Evolutionary conservation across 129 eudicot species (phyloP).

Genomic region (Helianthus tuberosus): DNA sequence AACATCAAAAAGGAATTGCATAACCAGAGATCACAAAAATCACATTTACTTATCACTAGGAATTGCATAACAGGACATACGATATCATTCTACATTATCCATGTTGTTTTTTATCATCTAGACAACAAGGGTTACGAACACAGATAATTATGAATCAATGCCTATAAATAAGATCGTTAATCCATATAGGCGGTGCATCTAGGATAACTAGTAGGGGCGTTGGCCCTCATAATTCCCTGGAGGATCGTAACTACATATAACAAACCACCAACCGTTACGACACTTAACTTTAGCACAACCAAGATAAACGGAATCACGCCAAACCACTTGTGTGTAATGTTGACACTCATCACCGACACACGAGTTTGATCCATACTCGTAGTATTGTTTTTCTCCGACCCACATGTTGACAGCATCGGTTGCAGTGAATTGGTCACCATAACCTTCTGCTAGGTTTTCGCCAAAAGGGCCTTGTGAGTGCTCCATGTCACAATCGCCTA

Average conservation of each 20-base stretch:
- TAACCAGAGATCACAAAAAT: too few relatives aligned
- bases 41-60: too few relatives aligned
- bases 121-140: not conserved
- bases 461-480: slow-evolving; percentile 60
- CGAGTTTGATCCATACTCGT: slow-evolving; percentile 45
- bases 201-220: slow-evolving; percentile 32
- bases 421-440: slow-evolving; percentile 43
- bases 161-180: not conserved
- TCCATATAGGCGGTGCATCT: not conserved
- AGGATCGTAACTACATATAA: slow-evolving; percentile 61
- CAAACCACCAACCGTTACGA: slow-evolving; percentile 49
- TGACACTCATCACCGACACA: slow-evolving; percentile 54
- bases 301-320: slow-evolving; percentile 51
- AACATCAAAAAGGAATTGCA: not conserved
- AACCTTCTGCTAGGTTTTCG: slow-evolving; percentile 63
- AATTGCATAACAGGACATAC: too few relatives aligned
- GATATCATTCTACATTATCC: too few relatives aligned
- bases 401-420: slow-evolving; percentile 56
- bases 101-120: not conserved
- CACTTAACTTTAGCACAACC: slow-evolving; percentile 70
- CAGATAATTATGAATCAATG: not conserved
- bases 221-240: slow-evolving; percentile 55
- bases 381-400: slow-evolving; percentile 54
- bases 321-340: slow-evolving; percentile 76
- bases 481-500: slow-evolving; percentile 41